These are phyloP conservation scores for Trypanosoma conorhini DNA, from an alignment of 208 protist genomes.

Conservation along the genomic window DNA sequence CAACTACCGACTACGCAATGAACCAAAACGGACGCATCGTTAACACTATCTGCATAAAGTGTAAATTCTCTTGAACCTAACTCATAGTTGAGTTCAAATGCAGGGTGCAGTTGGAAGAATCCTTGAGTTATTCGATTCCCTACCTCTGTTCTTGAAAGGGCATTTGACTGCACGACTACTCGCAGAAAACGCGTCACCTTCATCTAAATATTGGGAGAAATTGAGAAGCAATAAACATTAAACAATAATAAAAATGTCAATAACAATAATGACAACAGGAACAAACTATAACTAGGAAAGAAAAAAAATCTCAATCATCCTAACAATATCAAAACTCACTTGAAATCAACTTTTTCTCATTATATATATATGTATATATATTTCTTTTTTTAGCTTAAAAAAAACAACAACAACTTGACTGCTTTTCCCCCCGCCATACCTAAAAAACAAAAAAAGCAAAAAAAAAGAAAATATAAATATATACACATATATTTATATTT, in stretches of 20 bases:
- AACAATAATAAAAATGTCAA: slow-evolving; percentile 3
- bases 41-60: slow-evolving; percentile 8
- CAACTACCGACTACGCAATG: slow-evolving; percentile 31
- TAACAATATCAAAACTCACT: not conserved
- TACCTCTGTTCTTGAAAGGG: slow-evolving; percentile 3
- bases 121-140: not conserved
- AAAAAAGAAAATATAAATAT: too few species aligned
- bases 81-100: slow-evolving; percentile 22
- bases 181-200: slow-evolving; percentile 1
- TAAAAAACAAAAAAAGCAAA: not conserved
- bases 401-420: too few species aligned
- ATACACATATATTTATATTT: too few species aligned
- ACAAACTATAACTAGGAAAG: not conserved
- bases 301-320: not conserved
- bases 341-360: not conserved
- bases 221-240: not conserved
- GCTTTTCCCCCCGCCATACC: too few species aligned
- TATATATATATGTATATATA: too few species aligned
- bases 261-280: not conserved
- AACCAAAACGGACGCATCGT: slow-evolving; percentile 20
- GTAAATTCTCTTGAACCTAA: slow-evolving; percentile 27
- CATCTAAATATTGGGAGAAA: slow-evolving; percentile 8
- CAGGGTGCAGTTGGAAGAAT: not conserved
- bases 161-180: not conserved
- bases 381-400: not conserved